These are phyloP conservation scores for Lodderomyces orthopsilosis DNA, from an alignment of 1,139 yeast species.

Conservation along the genomic window DNA sequence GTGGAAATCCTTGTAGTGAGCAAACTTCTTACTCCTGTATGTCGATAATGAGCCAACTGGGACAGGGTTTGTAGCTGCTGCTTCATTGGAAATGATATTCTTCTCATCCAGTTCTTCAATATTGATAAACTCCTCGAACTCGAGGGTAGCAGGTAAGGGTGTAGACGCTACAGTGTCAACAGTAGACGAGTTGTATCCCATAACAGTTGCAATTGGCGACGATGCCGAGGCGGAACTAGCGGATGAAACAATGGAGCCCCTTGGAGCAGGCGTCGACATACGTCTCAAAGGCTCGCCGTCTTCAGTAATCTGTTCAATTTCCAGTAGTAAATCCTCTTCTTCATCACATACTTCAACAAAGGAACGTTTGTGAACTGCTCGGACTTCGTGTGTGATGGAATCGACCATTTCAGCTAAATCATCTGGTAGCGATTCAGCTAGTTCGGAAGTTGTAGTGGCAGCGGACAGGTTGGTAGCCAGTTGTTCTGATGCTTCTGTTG, in stretches of 20 bases:
- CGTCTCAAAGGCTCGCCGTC: not conserved
- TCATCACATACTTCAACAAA: slow-evolving; percentile 24
- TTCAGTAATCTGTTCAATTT: not conserved
- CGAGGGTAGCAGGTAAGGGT: slow-evolving; percentile 3
- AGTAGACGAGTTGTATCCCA: slow-evolving; percentile 1
- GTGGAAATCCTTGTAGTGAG: slow-evolving; percentile 9
- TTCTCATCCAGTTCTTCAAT: slow-evolving; percentile 6
- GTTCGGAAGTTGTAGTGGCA: slow-evolving; percentile 1
- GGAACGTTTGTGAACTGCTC: slow-evolving; percentile 26
- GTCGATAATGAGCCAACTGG: slow-evolving; percentile 1
- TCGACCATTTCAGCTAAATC: not conserved
- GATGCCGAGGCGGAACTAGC: not conserved
- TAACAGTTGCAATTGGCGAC: not conserved
- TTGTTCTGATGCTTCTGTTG: not conserved
- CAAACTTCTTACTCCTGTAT: slow-evolving; percentile 3
- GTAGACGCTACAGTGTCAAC: slow-evolving; percentile 1
- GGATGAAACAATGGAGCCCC: not conserved
- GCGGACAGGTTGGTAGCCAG: not conserved
- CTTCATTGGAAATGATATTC: not conserved
- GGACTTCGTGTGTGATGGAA: slow-evolving; percentile 1
- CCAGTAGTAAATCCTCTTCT: not conserved
- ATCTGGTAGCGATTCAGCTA: not conserved
- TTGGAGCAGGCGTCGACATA: slow-evolving; percentile 7
- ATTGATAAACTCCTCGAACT: slow-evolving; percentile 15
- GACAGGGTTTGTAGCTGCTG: not conserved